A percentile compares a stretch with the other conserved stretches of the same genome.
Evolutionary conservation across 345 rosid species (phyloP).

Genomic region (Gossypium longicalyx): DNA sequence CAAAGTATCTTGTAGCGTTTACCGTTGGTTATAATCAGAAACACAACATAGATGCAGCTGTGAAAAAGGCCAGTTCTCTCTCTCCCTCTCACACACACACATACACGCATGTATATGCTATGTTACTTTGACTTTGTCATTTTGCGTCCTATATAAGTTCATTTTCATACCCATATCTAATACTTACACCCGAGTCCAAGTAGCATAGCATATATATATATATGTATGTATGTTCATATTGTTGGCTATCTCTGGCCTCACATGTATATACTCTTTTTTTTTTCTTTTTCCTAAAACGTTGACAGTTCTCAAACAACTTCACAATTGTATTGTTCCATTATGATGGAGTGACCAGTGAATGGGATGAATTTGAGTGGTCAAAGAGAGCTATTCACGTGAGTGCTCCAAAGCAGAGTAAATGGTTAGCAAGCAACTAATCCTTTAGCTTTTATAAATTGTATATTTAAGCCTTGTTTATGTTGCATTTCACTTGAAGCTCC

Average conservation of each 20-base stretch:
- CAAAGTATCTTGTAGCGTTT: conserved; percentile 77
- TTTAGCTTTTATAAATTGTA: not conserved
- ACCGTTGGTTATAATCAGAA: conserved; percentile 84
- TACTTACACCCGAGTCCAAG: not conserved
- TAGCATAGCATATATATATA: not conserved
- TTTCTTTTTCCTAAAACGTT: not conserved
- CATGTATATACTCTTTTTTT: not conserved
- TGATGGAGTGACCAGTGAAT: conserved; percentile 74
- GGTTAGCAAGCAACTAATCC: conserved; percentile 50
- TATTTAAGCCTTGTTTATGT: not conserved
- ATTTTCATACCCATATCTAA: no score
- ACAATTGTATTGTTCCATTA: conserved; percentile 88
- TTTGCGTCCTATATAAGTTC: not conserved
- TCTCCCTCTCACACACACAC: not conserved
- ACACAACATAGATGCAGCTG: conserved; percentile 68
- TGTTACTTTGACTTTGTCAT: not conserved
- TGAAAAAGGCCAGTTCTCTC: conserved; percentile 54
- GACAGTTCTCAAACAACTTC: conserved; percentile 89
- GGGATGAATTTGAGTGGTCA: conserved; percentile 97
- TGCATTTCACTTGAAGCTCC: conserved; percentile 5
- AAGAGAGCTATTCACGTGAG: conserved; percentile 88
- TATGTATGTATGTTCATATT: not conserved
- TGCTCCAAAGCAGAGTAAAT: conserved; percentile 77
- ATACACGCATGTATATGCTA: not conserved
- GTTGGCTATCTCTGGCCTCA: not conserved